Conservation (phyloP, 352 stramenopile species). For the Phytophthora syringae region DNA sequence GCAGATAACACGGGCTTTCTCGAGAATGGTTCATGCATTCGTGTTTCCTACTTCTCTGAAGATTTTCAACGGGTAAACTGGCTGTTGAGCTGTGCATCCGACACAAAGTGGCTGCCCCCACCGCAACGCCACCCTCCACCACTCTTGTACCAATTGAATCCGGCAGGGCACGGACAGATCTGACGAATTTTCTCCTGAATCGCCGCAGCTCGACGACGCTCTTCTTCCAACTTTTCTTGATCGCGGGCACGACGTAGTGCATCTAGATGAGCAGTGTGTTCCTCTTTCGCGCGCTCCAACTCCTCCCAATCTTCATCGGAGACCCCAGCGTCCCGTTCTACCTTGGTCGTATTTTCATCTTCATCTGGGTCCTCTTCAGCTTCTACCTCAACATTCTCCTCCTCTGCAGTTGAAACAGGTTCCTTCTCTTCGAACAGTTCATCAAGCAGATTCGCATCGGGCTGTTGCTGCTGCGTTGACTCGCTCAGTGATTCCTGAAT, state of each 20-base stretch:
- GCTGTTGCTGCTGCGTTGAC: constrained; percentile 9
- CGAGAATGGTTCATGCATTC: no score
- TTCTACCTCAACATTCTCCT: constrained; percentile 26
- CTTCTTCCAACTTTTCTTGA: constrained; percentile 45
- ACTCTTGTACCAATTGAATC: constrained; percentile 70
- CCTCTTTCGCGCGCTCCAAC: constrained; percentile 65
- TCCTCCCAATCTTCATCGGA: constrained; percentile 72
- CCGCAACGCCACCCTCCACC: constrained; percentile 77
- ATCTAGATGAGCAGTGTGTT: constrained; percentile 44
- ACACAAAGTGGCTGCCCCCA: constrained; percentile 81
- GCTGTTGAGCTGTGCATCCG: constrained; percentile 62
- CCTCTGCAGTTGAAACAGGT: neutral
- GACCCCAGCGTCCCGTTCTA: constrained; percentile 56
- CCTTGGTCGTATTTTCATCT: constrained; percentile 18
- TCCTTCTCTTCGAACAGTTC: constrained; percentile 20
- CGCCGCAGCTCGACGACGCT: constrained; percentile 40
- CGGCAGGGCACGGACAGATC: constrained; percentile 67
- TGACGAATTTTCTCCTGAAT: constrained; percentile 69
- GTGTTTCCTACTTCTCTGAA: no score
- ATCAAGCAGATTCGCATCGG: constrained; percentile 3
- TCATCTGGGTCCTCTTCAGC: constrained; percentile 28
- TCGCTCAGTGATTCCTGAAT: neutral
- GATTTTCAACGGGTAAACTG: constrained; percentile 55
- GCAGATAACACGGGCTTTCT: no score
- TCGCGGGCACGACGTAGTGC: constrained; percentile 42